These are phyloP conservation scores for Ogataea glucozyma DNA, from an alignment of 805 yeast genomes.

Conservation along the genomic window DNA sequence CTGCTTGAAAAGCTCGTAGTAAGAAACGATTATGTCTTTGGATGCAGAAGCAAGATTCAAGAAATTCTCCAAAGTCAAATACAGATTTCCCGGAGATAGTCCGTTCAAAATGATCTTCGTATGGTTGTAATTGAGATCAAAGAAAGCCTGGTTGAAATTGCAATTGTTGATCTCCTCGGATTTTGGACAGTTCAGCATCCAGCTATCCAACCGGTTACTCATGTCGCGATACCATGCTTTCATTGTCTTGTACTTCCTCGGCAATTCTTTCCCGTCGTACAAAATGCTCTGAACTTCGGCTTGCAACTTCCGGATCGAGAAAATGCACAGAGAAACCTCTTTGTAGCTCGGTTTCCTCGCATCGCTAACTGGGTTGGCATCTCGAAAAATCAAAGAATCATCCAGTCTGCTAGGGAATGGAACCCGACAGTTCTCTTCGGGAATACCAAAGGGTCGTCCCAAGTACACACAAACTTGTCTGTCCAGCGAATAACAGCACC, in stretches of 20 bases:
- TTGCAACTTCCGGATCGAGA: slow-evolving; percentile 71
- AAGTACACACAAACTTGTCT: slow-evolving; percentile 83
- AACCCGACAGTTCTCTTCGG: slow-evolving; percentile 74
- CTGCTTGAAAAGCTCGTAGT: slow-evolving; percentile 54
- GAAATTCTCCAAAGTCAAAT: slow-evolving; percentile 54
- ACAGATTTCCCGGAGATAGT: slow-evolving; percentile 67
- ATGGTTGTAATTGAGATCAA: slow-evolving; percentile 75
- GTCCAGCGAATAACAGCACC: slow-evolving; percentile 89
- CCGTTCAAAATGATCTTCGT: slow-evolving; percentile 74
- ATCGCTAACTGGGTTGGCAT: slow-evolving; percentile 35
- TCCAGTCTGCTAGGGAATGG: slow-evolving; percentile 74
- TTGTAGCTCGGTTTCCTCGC: slow-evolving; percentile 58
- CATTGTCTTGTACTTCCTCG: slow-evolving; percentile 55
- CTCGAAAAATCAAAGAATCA: slow-evolving; percentile 57
- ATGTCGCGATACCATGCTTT: slow-evolving; percentile 65
- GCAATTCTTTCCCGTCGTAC: slow-evolving; percentile 71
- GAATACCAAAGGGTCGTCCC: slow-evolving; percentile 87
- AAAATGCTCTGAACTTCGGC: slow-evolving; percentile 72
- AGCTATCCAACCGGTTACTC: slow-evolving; percentile 51
- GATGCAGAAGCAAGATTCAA: slow-evolving; percentile 61
- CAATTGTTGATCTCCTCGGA: slow-evolving; percentile 65
- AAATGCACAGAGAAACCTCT: slow-evolving; percentile 63
- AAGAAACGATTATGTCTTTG: slow-evolving; percentile 63
- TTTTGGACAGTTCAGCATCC: slow-evolving; percentile 63
- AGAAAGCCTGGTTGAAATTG: slow-evolving; percentile 68